Percentiles rank a stretch among this genome's conserved stretches.
phyloP scores from a whole-genome alignment of 768 basidiomycete genomes.

The Rhizopogon rudus region DNA sequence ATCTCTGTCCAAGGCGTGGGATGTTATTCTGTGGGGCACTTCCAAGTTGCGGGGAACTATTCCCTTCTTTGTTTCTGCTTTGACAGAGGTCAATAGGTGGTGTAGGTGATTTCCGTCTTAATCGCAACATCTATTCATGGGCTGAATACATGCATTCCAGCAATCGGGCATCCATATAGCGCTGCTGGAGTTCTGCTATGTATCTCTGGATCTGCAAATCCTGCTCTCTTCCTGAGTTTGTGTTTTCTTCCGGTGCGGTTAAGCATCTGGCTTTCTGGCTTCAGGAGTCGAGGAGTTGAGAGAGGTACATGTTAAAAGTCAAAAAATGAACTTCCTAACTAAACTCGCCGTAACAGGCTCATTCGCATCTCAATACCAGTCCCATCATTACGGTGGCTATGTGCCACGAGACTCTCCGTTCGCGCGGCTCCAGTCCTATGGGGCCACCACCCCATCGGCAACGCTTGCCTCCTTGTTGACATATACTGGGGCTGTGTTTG shows the following conservation, averaged over 20 bases:
- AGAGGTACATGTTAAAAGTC: neutral
- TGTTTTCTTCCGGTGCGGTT: no score
- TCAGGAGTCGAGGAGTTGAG: neutral
- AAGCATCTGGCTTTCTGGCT: neutral
- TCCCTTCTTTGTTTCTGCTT: neutral
- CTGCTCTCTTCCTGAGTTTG: neutral
- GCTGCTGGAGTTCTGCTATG: neutral
- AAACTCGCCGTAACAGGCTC: neutral
- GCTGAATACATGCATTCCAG: neutral
- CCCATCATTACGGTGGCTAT: neutral
- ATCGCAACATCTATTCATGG: neutral
- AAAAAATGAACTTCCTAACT: neutral
- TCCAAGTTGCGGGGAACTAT: no score
- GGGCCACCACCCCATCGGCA: neutral
- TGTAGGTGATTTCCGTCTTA: neutral
- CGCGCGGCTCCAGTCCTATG: constrained; percentile 3
- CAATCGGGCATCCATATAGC: neutral
- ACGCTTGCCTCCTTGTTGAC: no score
- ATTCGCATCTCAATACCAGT: constrained; percentile 4
- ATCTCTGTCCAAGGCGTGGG: no score
- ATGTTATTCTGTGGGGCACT: no score
- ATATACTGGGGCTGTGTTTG: neutral
- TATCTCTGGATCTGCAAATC: neutral
- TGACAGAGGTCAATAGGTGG: neutral
- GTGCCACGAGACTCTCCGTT: constrained; percentile 1